Conservation (phyloP, 2,329 filamentous ascomycete genomes). For the Trichoderma gracile region DNA sequence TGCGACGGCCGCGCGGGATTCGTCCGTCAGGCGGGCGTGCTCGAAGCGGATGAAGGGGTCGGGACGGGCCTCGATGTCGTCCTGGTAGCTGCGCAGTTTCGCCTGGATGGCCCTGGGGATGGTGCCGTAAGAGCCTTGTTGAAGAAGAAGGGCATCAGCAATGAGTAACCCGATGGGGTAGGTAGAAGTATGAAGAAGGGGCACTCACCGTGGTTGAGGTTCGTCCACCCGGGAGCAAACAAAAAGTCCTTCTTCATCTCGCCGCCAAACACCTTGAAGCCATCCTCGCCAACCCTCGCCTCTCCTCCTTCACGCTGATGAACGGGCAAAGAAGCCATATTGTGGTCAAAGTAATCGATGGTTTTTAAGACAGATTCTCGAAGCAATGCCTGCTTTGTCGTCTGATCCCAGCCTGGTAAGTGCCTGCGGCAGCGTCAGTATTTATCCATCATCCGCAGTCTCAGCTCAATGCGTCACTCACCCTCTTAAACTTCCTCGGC, state of each 20-base stretch:
- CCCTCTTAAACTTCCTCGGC: not conserved
- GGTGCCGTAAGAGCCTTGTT: slow-evolving; percentile 82
- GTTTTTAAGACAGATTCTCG: not conserved
- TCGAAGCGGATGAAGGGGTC: slow-evolving; percentile 58
- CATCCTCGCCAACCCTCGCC: not conserved
- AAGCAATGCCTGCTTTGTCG: too few species aligned
- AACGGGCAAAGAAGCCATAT: slow-evolving; percentile 12
- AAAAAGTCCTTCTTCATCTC: slow-evolving; percentile 19
- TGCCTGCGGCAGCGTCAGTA: too few species aligned
- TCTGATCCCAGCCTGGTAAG: not conserved
- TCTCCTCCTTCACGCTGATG: not conserved
- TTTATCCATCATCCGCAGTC: not conserved
- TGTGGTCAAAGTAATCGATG: not conserved
- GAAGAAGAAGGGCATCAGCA: not conserved
- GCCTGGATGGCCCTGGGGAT: slow-evolving; percentile 64
- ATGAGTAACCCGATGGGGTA: too few species aligned
- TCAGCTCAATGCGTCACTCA: not conserved
- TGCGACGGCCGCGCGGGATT: slow-evolving; percentile 58
- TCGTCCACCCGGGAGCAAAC: slow-evolving; percentile 19
- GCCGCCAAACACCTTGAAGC: slow-evolving; percentile 17
- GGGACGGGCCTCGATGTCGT: slow-evolving; percentile 64
- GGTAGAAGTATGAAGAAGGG: too few species aligned
- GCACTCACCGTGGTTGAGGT: slow-evolving; percentile 18
- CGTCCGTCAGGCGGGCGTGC: slow-evolving; percentile 59
- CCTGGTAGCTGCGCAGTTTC: slow-evolving; percentile 64